Evolutionary conservation across 2,329 filamentous ascomycete genomes (phyloP).

Genomic region (Colletotrichum sp.): DNA sequence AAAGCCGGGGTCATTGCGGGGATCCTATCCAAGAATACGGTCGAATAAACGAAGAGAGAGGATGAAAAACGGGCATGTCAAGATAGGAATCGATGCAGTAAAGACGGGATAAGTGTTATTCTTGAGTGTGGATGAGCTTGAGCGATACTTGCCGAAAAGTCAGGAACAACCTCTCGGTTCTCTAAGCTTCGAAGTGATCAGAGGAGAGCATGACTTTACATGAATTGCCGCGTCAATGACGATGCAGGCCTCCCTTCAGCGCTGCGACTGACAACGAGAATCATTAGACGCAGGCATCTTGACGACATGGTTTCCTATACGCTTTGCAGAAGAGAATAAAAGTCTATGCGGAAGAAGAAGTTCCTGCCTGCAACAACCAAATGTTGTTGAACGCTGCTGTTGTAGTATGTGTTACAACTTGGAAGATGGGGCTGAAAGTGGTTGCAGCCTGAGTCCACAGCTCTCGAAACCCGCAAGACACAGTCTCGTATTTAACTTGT

Average conservation of each 20-base stretch:
- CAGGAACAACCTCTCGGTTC: neutral
- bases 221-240: neutral
- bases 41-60: neutral
- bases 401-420: accelerated
- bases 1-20: neutral
- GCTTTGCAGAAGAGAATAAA: neutral
- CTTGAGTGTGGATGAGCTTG: no score
- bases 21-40: neutral
- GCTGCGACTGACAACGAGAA: accelerated
- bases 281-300: neutral
- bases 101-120: neutral
- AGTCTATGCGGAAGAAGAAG: accelerated
- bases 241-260: accelerated
- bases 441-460: accelerated
- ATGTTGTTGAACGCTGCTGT: neutral
- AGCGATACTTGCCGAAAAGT: neutral
- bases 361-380: neutral
- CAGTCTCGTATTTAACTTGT: accelerated
- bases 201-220: accelerated
- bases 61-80: accelerated
- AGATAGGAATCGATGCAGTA: accelerated
- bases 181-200: neutral
- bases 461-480: accelerated
- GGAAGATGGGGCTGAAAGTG: accelerated
- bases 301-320: accelerated